Percentiles rank a stretch among this genome's conserved stretches.
phyloP scores from a whole-genome alignment of 345 rosid genomes.

The Salix udensis region DNA sequence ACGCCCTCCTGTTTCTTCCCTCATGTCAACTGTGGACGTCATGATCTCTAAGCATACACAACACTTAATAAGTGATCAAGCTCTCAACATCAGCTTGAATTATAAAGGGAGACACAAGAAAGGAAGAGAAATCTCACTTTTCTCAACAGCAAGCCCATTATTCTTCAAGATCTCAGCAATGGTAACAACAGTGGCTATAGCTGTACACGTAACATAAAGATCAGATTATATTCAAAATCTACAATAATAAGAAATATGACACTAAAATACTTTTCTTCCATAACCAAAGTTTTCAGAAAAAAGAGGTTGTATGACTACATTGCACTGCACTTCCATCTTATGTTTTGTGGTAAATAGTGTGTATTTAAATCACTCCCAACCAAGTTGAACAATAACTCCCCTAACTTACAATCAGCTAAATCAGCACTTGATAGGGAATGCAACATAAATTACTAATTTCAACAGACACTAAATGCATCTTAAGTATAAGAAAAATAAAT shows the following conservation, averaged over 20 bases:
- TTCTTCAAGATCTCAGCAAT: slow-evolving; percentile 77
- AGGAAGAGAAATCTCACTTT: slow-evolving; percentile 30
- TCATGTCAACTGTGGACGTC: slow-evolving; percentile 56
- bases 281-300: not conserved
- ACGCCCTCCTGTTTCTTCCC: slow-evolving; percentile 54
- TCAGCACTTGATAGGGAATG: not conserved
- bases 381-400: not conserved
- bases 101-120: not conserved
- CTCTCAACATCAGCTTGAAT: not conserved
- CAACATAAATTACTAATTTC: not conserved
- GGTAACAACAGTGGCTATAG: slow-evolving; percentile 72
- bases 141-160: slow-evolving; percentile 70
- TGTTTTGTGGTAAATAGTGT: not conserved
- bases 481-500: not conserved
- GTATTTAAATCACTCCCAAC: not conserved
- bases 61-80: not conserved
- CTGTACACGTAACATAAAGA: slow-evolving; percentile 17
- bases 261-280: not conserved
- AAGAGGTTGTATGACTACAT: not conserved
- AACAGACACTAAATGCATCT: not conserved
- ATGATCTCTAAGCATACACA: slow-evolving; percentile 31
- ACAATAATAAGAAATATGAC: not conserved
- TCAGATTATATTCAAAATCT: not conserved
- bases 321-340: not conserved
- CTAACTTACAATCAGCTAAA: not conserved